Conservation (phyloP, 768 basidiomycete genomes). For the Tylopilus vinaceipallidus region DNA sequence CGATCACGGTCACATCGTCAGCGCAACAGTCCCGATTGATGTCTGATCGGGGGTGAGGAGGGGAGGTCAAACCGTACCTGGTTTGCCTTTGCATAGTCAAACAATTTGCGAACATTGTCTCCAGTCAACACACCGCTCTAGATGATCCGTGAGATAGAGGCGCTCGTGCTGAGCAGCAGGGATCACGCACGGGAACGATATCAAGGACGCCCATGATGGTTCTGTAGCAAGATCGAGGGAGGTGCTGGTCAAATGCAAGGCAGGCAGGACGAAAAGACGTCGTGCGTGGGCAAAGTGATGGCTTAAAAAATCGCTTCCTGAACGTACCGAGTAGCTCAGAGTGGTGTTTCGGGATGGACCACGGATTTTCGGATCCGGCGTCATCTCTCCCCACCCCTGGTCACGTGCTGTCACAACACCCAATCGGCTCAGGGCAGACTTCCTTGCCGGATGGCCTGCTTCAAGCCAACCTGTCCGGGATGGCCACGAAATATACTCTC, state of each 20-base stretch:
- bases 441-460: neutral
- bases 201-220: conserved; percentile 74
- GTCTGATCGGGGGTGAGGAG: neutral
- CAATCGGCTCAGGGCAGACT: neutral
- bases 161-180: neutral
- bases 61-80: conserved; percentile 49
- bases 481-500: too few species aligned
- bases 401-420: conserved; percentile 13
- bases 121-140: conserved; percentile 95
- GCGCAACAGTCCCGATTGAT: neutral
- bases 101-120: conserved; percentile 91
- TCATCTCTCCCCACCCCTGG: neutral
- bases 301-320: conserved; percentile 1
- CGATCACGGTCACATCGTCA: conserved; percentile 13
- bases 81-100: conserved; percentile 89
- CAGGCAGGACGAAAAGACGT: neutral
- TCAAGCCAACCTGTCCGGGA: neutral
- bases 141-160: conserved; percentile 6
- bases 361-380: conserved; percentile 2
- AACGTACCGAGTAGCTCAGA: conserved; percentile 12
- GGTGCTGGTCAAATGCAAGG: conserved; percentile 7
- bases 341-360: neutral
- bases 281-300: neutral
- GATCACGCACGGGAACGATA: conserved; percentile 71
- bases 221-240: conserved; percentile 8